Percentiles rank a stretch among this genome's conserved stretches.
These are phyloP conservation scores for Emericellopsis atlantica DNA, from an alignment of 2,329 filamentous ascomycete species.

Conservation along the genomic window DNA sequence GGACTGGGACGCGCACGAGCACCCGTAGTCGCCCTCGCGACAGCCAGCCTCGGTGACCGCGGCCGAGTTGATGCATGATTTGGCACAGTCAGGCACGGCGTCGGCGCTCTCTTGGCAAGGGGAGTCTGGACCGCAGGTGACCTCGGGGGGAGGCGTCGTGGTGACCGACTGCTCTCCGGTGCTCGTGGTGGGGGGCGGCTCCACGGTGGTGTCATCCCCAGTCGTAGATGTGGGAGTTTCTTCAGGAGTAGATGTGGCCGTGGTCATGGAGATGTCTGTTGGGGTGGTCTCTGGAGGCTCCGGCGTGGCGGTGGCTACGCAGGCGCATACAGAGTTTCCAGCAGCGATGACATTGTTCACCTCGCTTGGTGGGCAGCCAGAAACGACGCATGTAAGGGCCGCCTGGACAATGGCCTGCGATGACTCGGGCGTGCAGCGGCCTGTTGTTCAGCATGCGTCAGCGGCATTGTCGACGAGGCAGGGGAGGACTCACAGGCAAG, in stretches of 20 bases:
- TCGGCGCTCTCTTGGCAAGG: slow-evolving; percentile 12
- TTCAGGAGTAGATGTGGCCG: neutral
- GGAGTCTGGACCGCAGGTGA: slow-evolving; percentile 7
- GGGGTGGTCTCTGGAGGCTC: slow-evolving; percentile 2
- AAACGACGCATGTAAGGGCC: slow-evolving; percentile 9
- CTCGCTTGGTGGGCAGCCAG: slow-evolving; percentile 6
- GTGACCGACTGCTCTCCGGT: slow-evolving; percentile 1
- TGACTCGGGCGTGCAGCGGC: slow-evolving; percentile 9
- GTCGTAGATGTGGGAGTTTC: slow-evolving; percentile 3
- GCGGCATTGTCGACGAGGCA: neutral
- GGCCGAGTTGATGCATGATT: slow-evolving; percentile 11
- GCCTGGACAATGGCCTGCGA: slow-evolving; percentile 7
- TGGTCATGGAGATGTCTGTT: neutral
- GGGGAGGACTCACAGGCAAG: slow-evolving; percentile 8
- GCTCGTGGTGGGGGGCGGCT: neutral
- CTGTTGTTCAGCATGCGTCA: slow-evolving; percentile 3
- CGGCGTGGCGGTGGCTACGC: slow-evolving; percentile 4
- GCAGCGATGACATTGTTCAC: slow-evolving; percentile 7
- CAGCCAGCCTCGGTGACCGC: slow-evolving; percentile 10
- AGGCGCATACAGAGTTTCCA: slow-evolving; percentile 8
- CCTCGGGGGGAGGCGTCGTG: slow-evolving; percentile 1
- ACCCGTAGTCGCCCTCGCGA: slow-evolving; percentile 9
- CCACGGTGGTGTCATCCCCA: neutral
- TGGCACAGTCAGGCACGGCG: slow-evolving; percentile 11
- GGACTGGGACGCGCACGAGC: slow-evolving; percentile 9